Percentiles rank a stretch among this genome's conserved stretches.
These are phyloP conservation scores for Francoa sonchifolia DNA, from an alignment of 441 rosid species.

Conservation along the genomic window DNA sequence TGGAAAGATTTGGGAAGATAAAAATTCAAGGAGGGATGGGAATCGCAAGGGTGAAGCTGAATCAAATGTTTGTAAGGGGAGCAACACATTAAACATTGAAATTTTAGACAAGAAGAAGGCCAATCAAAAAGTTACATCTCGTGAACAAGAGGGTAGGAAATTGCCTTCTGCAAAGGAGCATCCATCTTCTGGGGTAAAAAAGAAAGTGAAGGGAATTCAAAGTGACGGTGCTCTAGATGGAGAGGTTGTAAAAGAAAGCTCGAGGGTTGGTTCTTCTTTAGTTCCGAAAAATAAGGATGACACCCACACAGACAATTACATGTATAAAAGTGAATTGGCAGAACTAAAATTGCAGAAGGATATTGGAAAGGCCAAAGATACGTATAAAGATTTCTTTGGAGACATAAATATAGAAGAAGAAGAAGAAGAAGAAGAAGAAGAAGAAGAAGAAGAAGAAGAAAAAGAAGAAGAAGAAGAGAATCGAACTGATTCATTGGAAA, in stretches of 20 bases:
- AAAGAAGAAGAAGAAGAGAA: conserved; percentile 20
- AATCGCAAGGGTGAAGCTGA: conserved; percentile 37
- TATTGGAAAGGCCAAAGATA: conserved; percentile 41
- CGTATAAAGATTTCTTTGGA: conserved; percentile 67
- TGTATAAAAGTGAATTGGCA: conserved; percentile 31
- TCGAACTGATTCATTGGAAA: conserved; percentile 21
- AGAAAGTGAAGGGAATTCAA: conserved; percentile 43
- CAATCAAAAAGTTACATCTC: conserved; percentile 21
- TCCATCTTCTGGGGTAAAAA: conserved; percentile 34
- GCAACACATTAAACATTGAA: conserved; percentile 33
- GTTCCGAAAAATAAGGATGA: conserved; percentile 39
- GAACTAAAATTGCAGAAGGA: conserved; percentile 34
- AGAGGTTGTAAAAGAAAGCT: conserved; percentile 31
- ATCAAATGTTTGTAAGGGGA: conserved; percentile 21
- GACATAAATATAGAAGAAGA: conserved; percentile 36
- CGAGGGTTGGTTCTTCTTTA: conserved; percentile 28
- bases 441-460: too few species aligned
- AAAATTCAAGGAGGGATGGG: conserved; percentile 36
- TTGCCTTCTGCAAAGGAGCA: conserved; percentile 33
- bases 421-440: conserved; percentile 56
- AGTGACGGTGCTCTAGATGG: conserved; percentile 21
- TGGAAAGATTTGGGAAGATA: conserved; percentile 46
- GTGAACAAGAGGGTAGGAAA: conserved; percentile 26
- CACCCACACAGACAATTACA: conserved; percentile 20
- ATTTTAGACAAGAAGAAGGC: conserved; percentile 31